phyloP scores from a whole-genome alignment of 441 rosid genomes.

The Biscutella auriculata region DNA sequence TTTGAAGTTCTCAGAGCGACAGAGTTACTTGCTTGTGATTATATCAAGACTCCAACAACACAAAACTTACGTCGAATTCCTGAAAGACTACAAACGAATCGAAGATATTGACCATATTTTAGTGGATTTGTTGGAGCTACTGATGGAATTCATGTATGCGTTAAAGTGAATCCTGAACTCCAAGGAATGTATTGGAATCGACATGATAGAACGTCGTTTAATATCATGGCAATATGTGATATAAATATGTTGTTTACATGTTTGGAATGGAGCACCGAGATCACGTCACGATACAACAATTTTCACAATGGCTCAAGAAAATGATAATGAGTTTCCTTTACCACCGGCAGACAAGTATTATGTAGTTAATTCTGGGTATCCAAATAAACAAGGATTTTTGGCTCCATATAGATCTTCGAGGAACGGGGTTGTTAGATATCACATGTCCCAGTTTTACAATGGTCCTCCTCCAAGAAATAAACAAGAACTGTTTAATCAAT shows the following conservation, averaged over 20 bases:
- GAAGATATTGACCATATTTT: not conserved
- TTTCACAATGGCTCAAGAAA: not conserved
- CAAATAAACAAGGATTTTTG: too few species aligned
- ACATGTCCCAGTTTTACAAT: too few species aligned
- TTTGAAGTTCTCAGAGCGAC: not conserved
- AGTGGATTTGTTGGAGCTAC: not conserved
- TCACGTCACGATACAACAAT: not conserved
- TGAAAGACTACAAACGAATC: too few species aligned
- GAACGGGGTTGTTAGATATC: too few species aligned
- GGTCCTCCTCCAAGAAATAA: too few species aligned
- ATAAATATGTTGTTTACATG: not conserved
- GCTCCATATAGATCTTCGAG: too few species aligned
- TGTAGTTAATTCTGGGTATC: too few species aligned
- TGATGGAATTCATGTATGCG: not conserved
- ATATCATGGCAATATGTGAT: not conserved
- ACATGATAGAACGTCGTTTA: not conserved
- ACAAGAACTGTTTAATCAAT: not conserved
- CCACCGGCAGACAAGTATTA: too few species aligned
- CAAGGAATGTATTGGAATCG: not conserved
- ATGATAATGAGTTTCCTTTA: too few species aligned
- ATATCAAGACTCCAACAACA: too few species aligned
- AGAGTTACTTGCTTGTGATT: too few species aligned
- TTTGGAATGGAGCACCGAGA: not conserved
- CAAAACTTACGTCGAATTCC: too few species aligned
- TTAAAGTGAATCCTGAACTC: not conserved